These are phyloP conservation scores for Coprinopsis marcescibilis DNA, from an alignment of 768 basidiomycete genomes.

Conservation along the genomic window DNA sequence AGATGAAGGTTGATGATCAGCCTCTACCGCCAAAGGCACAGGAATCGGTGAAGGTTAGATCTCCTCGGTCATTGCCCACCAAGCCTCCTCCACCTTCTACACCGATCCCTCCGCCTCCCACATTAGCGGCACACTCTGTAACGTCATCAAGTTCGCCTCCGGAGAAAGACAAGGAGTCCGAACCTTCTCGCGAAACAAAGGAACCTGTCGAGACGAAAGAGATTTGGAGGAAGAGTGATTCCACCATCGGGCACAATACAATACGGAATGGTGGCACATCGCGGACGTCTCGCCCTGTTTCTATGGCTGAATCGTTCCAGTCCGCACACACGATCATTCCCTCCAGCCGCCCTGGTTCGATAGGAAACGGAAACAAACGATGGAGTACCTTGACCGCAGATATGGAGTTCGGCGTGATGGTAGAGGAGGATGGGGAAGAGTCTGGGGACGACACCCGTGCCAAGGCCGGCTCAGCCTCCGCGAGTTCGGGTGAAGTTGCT, in stretches of 20 bases:
- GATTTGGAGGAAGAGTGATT: constrained; percentile 75
- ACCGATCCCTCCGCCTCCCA: constrained; percentile 17
- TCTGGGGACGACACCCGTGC: constrained; percentile 14
- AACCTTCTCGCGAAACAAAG: constrained; percentile 15
- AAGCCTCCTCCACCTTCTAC: constrained; percentile 14
- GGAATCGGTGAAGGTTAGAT: not conserved
- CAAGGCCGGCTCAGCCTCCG: constrained; percentile 1
- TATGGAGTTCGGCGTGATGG: constrained; percentile 59
- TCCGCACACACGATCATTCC: constrained; percentile 71
- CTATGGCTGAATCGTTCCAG: constrained; percentile 71
- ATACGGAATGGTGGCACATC: constrained; percentile 47
- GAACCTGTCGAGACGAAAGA: constrained; percentile 40
- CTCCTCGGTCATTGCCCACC: constrained; percentile 1
- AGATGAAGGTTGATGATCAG: constrained; percentile 12
- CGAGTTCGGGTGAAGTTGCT: too few species aligned
- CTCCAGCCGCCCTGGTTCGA: constrained; percentile 11
- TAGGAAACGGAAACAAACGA: constrained; percentile 40
- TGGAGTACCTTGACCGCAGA: constrained; percentile 65
- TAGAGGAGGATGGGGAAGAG: constrained; percentile 45
- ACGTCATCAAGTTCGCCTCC: constrained; percentile 11
- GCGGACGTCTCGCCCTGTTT: constrained; percentile 65
- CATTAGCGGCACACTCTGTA: constrained; percentile 2
- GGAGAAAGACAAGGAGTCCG: constrained; percentile 16
- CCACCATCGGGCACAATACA: constrained; percentile 73
- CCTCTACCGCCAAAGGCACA: not conserved